Base-by-base conservation (phyloP, 805 yeast genomes). In the Saturnispora dispora region DNA sequence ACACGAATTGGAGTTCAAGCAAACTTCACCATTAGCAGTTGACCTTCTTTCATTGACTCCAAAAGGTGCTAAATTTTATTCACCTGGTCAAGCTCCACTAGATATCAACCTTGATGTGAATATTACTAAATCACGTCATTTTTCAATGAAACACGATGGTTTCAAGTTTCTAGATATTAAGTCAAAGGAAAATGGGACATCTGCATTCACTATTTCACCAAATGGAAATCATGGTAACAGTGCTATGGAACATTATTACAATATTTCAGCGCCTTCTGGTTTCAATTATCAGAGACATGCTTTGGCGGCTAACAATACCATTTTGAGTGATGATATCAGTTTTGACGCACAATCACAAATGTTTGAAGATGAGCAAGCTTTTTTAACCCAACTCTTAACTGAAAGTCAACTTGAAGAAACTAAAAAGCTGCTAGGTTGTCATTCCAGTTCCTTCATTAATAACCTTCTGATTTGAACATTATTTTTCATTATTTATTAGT, bases 161-260 rank as follows among this genome's bases (percentile, higher is more conserved):
- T 18, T 54, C 20, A 42, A 52, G 36, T 50, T 64, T 4, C 48
- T 70, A 50, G 55, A 63, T 10, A 54, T 68, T 25, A 51, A 56
- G 27, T 60, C 64, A 8, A 54, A 55, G 23, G 79, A 77, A 55
- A 69, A 71, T 44, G 82, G 81, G 22, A 67, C 75, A 2, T 74
- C 82, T 0, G 54, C 55, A 8, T 76, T 64, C 56, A 68, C 72
- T 1, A 43, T 76, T 3, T 64, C 76, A 6, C 73, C 74, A n/a
- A 43, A 52, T 9, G 79, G 79, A 3, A 76, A 76, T 55, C 63
- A 67, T 53, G 82, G 81, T 1, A 55, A 57, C n/a, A 81, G 79
- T 7, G 48, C 58, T 3, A 57, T 67, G 33, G 60, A 65, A 58
- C 58, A 73, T 68, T 49, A 64, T 53, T 53, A 74, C 55, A 60